Conservation (phyloP, 1,284 basidiomycete species). For the Peniophora sp. region DNA sequence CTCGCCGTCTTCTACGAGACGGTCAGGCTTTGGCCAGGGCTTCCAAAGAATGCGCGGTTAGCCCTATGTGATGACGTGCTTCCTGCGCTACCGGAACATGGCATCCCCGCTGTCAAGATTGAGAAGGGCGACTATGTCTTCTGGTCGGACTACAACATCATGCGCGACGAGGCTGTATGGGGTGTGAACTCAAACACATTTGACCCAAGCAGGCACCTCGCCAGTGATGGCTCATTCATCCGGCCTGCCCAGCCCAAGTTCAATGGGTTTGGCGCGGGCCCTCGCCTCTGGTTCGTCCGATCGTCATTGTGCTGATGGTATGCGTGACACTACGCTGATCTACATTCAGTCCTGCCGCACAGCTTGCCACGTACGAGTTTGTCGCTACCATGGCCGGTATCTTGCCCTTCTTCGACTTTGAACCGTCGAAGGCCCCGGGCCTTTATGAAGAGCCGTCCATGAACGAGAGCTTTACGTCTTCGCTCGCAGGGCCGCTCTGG, state of each 20-base stretch:
- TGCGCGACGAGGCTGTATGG: constrained; percentile 16
- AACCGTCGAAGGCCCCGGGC: constrained; percentile 2
- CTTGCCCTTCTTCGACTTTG: constrained; percentile 14
- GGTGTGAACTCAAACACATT: constrained; percentile 12
- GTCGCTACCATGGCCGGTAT: constrained; percentile 12
- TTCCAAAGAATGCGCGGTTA: constrained; percentile 18
- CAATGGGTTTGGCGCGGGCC: constrained; percentile 15
- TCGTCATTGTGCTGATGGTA: not conserved
- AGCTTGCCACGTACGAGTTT: constrained; percentile 16
- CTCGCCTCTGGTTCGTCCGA: constrained; percentile 14
- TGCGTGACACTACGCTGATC: not conserved
- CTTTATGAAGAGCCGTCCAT: constrained; percentile 2
- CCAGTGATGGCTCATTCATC: constrained; percentile 13
- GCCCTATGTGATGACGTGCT: constrained; percentile 16
- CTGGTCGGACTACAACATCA: constrained; percentile 19
- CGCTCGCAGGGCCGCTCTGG: constrained; percentile 1
- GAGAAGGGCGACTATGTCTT: constrained; percentile 17
- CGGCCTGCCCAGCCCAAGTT: constrained; percentile 14
- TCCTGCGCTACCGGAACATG: constrained; percentile 13
- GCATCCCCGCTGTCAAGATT: constrained; percentile 10
- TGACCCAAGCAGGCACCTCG: constrained; percentile 14
- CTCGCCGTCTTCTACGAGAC: constrained; percentile 19
- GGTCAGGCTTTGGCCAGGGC: constrained; percentile 18
- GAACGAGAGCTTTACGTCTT: constrained; percentile 3
- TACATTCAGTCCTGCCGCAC: constrained; percentile 12